Base-by-base conservation (phyloP, 305 asterid species). In the Fraxinus albicans region DNA sequence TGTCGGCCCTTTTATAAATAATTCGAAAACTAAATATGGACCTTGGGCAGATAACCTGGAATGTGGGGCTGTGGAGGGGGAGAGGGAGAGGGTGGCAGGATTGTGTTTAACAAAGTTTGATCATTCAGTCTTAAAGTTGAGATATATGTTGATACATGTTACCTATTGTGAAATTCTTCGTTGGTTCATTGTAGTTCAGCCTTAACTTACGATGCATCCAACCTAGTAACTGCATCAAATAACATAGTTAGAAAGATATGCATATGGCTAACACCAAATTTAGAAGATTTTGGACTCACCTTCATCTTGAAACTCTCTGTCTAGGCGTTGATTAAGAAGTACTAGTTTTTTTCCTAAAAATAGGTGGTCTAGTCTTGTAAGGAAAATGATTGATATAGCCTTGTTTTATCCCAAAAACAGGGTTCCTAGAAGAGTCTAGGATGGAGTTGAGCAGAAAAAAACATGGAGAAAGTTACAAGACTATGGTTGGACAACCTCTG, bases 171-270 rank as follows among this genome's bases (percentile, higher is more conserved):
- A 87, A 89, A 84, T 84, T 89, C 88, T 81, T 88, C 77, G 63
- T 13, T 77, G 88, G 84, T 80, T 88, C 90, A 17, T 84, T 86
- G 82, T 87, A 78, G 85, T 87, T 89, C 31, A 87, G 93, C 83
- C 44, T 86, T 77, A 86, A 74, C 87, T 90, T 94, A 63, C 91
- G 92, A 76, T 93, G 92, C 94, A 91, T 90, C 97, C 97, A 94
- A 79, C 92, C 96, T 83, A 91, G 90, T 85, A 94, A 88, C 98
- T 94, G 96, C 84, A 85, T 85, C 81, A 40, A 40, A 40, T 81
- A 78, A 36, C 77, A 55, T 84, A 79, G 88, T 88, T 79, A 89
- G 86, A 81, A 82, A 47, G 36, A 44, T 31, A 34, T 79, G 82
- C 83, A n/a, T 82, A 8, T 2, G 33, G 5, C 19, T 36, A 53